Evolutionary conservation across 306 rosid genomes (phyloP), one percentile per base, ranked within the genome.

Genomic region (Quercus wislizeni): DNA sequence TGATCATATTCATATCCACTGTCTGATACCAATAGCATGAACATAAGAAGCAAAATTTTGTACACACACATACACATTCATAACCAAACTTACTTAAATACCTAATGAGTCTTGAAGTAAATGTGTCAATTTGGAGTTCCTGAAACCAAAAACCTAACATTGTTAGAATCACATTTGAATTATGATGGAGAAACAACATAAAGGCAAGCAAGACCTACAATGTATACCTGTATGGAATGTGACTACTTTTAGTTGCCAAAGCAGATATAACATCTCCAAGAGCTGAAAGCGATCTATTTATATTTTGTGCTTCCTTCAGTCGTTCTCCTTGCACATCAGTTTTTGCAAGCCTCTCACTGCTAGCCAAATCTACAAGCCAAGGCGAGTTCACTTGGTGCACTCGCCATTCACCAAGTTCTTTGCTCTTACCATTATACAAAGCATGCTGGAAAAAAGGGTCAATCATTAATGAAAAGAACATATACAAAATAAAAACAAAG

Each of bases 61-160:
- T 18, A 9, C 27, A 38, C 27, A 41, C 52, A 74, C 25, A 78
- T 55, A 64, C 68, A 27, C 62, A 80, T 67, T 25, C 31, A 59
- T 68, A 77, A 59, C 43, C 57, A 18, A 63, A 77, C 55, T 30
- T 43, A 61, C 62, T 65, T 10, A 25, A 71, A 19, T 87, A 93
- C 97, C 97, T 75, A 93, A 74, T n/a, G 98, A 93, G 89, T 93
- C 98, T 87, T 93, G 98, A 77, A 93, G 98, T 77, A 93, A 83
- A 86, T 93, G 98, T 20, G 98, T 93, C 91, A 93, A 86, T 81
- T 93, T 93, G 14, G 98, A 93, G 86, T 93, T 93, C 90, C 98
- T 93, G 89, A 83, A 84, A 85, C 75, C 78, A 73, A 75, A 81
- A 52, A 80, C 69, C 78, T 57, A 77, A 49, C 28, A 63, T 69